These are phyloP conservation scores for Echinosophora koreensis DNA, from an alignment of 306 rosid species.

Conservation along the genomic window DNA sequence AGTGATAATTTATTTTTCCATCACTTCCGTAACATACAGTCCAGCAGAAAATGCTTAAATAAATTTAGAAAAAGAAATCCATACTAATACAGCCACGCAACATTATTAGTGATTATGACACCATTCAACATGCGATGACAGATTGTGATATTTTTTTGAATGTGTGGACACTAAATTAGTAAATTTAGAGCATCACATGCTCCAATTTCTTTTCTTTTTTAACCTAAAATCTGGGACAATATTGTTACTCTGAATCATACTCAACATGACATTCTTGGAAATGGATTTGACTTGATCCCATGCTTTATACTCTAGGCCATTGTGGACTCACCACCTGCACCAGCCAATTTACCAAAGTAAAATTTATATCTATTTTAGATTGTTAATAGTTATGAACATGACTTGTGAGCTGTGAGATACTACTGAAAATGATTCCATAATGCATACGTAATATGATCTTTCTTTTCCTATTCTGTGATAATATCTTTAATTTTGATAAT, in stretches of 20 bases:
- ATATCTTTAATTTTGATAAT: too few species aligned
- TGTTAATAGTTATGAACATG: neutral
- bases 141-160: neutral
- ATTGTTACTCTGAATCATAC: constrained; percentile 6
- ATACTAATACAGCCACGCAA: neutral
- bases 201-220: neutral
- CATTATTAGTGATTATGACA: neutral
- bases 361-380: neutral
- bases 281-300: neutral
- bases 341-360: constrained; percentile 10
- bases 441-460: neutral
- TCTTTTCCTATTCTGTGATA: neutral
- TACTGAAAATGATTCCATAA: neutral
- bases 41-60: neutral
- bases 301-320: constrained; percentile 77
- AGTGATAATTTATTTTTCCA: neutral
- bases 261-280: constrained; percentile 2
- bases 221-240: neutral
- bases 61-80: constrained; percentile 4
- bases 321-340: constrained; percentile 96
- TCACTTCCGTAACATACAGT: neutral
- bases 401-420: neutral
- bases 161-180: neutral
- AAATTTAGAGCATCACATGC: neutral
- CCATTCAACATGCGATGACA: neutral